Evolutionary conservation across 768 basidiomycete genomes (phyloP).

Genomic region (Russula sp.): DNA sequence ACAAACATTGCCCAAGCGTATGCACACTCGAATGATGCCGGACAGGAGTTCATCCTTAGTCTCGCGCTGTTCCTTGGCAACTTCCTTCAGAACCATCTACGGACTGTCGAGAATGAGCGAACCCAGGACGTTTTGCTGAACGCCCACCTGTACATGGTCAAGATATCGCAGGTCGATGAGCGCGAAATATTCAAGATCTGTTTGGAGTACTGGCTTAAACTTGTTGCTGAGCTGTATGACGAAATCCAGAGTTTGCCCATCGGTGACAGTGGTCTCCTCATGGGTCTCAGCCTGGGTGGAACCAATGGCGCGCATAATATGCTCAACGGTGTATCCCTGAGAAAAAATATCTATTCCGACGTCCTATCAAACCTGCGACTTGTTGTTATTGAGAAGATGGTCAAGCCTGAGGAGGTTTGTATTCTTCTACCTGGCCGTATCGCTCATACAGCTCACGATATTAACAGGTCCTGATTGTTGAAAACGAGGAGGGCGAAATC

Average conservation of each 20-base stretch:
- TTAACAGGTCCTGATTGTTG: slow-evolving; percentile 86
- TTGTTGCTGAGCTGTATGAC: slow-evolving; percentile 94
- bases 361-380: slow-evolving; percentile 89
- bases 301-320: slow-evolving; percentile 55
- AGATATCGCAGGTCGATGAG: slow-evolving; percentile 96
- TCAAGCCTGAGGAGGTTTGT: slow-evolving; percentile 95
- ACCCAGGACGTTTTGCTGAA: slow-evolving; percentile 93
- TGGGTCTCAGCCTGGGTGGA: slow-evolving; percentile 82
- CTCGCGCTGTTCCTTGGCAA: slow-evolving; percentile 96
- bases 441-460: slow-evolving; percentile 4
- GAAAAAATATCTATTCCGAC: slow-evolving; percentile 95
- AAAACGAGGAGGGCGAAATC: slow-evolving; percentile 99
- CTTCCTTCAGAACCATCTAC: slow-evolving; percentile 90
- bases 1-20: slow-evolving; percentile 95
- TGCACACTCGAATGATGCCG: slow-evolving; percentile 79
- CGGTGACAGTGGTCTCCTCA: slow-evolving; percentile 78
- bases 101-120: slow-evolving; percentile 85
- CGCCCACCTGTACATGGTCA: slow-evolving; percentile 97
- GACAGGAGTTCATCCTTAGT: slow-evolving; percentile 96
- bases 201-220: slow-evolving; percentile 94
- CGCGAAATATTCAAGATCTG: slow-evolving; percentile 99
- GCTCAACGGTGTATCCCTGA: slow-evolving; percentile 69
- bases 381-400: slow-evolving; percentile 98
- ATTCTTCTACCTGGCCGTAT: not conserved
- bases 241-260: slow-evolving; percentile 92